Evolutionary conservation across 441 rosid species (phyloP), one percentile per base, ranked within the genome.

Genomic region (Mallotus repandus): DNA sequence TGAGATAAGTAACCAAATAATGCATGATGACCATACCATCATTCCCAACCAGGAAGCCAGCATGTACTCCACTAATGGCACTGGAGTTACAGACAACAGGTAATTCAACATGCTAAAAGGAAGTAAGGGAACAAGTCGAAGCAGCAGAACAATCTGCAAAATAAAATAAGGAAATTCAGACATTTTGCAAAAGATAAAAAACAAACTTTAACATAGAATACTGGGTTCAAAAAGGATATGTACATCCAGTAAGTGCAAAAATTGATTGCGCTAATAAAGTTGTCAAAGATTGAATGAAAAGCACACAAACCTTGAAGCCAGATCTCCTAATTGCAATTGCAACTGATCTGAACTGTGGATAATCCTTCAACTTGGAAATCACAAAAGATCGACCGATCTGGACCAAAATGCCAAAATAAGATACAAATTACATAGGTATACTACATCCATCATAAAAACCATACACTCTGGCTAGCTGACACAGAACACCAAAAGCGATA

Each of bases 21-120:
- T 54, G 49, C 57, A 48, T 41, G 67, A 61, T 15, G 52, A 64
- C 57, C 70, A 63, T 89, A 92, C 98, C 99, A 91, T 91, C 98
- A 92, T 92, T 75, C 98, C 99, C 74, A 92, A 66, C 98, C 98
- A 94, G 35, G 99, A 88, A 72, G 92, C 94, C 82, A 94, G 86
- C 87, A 89, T 82, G 82, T 89, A 94, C 65, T 85, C 85, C 29
- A 83, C 89, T 21, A 88, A 38, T 10, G 90, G 74, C 43, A 92
- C 85, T 7, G 98, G 95, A 41, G 97, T 92, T 64, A 94, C 90
- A 1, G 97, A 90, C 62, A 94, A 83, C 60, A 93, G 93, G 86
- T 93, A 96, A 83, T 96, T 96, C 88, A 96, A 74, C 86, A 96
- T 83, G 83, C 84, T 91, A 78, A 93, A 96, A 22, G 99, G 98